Base-by-base conservation (phyloP, 139 green algal genomes). In the Chlorella vulgaris region DNA sequence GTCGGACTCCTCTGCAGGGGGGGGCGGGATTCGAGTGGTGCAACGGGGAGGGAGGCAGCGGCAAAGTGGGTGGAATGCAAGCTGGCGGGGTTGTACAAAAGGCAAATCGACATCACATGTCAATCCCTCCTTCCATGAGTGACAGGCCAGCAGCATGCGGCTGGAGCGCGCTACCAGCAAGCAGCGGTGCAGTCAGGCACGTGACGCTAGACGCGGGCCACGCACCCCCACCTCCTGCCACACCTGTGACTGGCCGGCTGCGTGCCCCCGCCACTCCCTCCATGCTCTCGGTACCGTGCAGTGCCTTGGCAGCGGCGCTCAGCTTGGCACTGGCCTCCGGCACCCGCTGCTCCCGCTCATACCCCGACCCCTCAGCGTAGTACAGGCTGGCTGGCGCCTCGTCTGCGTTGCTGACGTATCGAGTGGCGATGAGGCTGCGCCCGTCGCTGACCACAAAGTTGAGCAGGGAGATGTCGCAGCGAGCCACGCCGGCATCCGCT, bases 361-460 rank as follows among this genome's bases (percentile, higher is more conserved):
- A 86, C 15, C 63, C 74, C 35, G 36, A 71, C 21, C 82, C 82
- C 63, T 71, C 93, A 92, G 82, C 94, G 73, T 96, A 98, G 90
- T 99, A 99, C 42, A 99, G 89, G 10, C 93, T 95, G 0, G 96
- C 94, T 3, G 93, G 86, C 18, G 66, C 43, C 43, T 91, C 87
- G 38, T 78, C 69, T 2, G 91, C 69, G 18, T 88, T 88, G 58
- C 77, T 88, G 13, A 93, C 92, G 84, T 92, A 98, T 55, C 95
- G 92, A 26, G 96, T 98, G 53, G 95, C 94, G 0, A 99, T 83
- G 47, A 98, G 85, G 18, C 89, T 94, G 40, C 51, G 43, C 31
- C 96, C 96, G 74, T 99, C 96, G 7, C 89, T 93, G 18, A 99
- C 87, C 0, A 96, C 92, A 81, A 94, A 99, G 87, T 99, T 99